Conservation (phyloP, 73 alveolate species). For the Urostyla sp. region DNA sequence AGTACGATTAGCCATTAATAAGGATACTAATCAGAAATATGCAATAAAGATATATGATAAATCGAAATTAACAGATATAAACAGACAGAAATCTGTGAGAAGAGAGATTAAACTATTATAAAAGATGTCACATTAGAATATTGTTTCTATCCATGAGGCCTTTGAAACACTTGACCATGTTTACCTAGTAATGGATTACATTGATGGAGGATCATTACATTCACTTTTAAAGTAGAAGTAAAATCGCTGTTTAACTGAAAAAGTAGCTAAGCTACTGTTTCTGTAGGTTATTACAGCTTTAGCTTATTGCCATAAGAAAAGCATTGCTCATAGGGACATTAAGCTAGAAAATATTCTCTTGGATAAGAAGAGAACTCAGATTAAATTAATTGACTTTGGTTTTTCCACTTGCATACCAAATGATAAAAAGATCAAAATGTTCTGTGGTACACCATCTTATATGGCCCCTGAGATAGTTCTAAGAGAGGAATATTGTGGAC, state of each 20-base stretch:
- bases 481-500: constrained; percentile 78
- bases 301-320: constrained; percentile 81
- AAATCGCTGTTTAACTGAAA: constrained; percentile 79
- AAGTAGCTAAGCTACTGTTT: constrained; percentile 85
- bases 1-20: constrained; percentile 24
- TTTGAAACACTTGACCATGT: constrained; percentile 81
- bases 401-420: constrained; percentile 84
- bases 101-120: constrained; percentile 66
- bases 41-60: constrained; percentile 41
- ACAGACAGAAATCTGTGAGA: constrained; percentile 39
- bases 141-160: constrained; percentile 88
- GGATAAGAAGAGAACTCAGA: constrained; percentile 78
- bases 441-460: constrained; percentile 91
- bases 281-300: constrained; percentile 77
- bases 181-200: constrained; percentile 86
- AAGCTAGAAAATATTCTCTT: constrained; percentile 88
- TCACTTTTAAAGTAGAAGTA: constrained; percentile 66
- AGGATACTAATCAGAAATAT: constrained; percentile 15
- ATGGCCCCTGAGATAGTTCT: constrained; percentile 89
- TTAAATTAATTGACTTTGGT: constrained; percentile 87
- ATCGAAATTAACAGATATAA: constrained; percentile 30
- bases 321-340: constrained; percentile 90
- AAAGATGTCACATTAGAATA: constrained; percentile 83
- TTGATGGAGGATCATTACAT: constrained; percentile 77
- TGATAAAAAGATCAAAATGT: constrained; percentile 75